phyloP scores from a whole-genome alignment of 176 grass and related monocot species.

The Raddia guianensis region DNA sequence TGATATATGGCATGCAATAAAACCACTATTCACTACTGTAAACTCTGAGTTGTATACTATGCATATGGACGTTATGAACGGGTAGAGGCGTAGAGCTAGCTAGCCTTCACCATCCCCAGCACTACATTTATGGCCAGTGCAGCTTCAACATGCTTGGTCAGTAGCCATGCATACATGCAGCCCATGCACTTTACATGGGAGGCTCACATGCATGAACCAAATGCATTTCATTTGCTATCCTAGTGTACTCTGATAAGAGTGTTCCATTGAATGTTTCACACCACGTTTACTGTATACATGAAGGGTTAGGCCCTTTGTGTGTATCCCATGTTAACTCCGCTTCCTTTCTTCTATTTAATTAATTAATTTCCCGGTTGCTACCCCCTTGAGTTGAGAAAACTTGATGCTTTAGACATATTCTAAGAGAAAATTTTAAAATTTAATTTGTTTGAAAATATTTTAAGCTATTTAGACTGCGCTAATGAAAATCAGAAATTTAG shows the following conservation, averaged over 20 bases:
- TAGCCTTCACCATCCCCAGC: not conserved
- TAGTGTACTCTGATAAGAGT: not conserved
- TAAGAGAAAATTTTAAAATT: too few relatives aligned
- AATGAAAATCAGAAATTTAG: too few relatives aligned
- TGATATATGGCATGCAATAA: not conserved
- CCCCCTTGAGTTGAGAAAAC: too few relatives aligned
- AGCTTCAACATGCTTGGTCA: constrained; percentile 17
- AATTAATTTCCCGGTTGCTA: not conserved
- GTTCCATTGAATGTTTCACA: not conserved
- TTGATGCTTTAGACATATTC: too few relatives aligned
- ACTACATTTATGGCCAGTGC: constrained; percentile 27
- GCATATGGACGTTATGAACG: not conserved
- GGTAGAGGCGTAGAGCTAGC: not conserved
- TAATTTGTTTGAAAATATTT: too few relatives aligned
- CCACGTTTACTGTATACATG: not conserved
- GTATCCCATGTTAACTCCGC: not conserved
- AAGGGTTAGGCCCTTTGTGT: not conserved
- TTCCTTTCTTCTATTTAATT: not conserved
- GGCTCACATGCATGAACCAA: constrained; percentile 31
- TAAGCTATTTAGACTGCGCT: too few relatives aligned
- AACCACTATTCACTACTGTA: constrained; percentile 9
- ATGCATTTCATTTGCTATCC: not conserved
- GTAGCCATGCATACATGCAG: constrained; percentile 8
- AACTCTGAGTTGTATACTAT: constrained; percentile 6
- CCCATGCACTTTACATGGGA: constrained; percentile 10